Percentiles rank a stretch among this genome's conserved stretches.
phyloP scores from a whole-genome alignment of 2,329 filamentous ascomycete species.

The Parascedosporium putredinis region DNA sequence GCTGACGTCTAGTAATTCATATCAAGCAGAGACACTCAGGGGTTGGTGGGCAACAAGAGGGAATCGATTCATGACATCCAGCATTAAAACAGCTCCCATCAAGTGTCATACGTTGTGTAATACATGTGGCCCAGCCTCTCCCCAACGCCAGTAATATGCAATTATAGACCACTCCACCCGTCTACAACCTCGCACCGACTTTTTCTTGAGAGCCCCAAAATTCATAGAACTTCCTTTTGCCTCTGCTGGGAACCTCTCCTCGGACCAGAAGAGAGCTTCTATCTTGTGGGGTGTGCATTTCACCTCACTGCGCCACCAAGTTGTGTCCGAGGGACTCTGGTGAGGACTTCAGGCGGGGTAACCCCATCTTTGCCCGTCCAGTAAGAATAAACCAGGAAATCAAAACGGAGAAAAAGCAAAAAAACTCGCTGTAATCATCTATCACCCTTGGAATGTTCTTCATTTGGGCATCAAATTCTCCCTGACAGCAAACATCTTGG shows the following conservation, averaged over 20 bases:
- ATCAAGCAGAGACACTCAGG: background rate
- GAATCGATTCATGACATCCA: slow-evolving; percentile 2
- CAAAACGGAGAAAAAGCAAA: background rate
- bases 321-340: background rate
- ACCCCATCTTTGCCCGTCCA: background rate
- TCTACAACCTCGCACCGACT: background rate
- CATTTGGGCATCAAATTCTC: slow-evolving; percentile 53
- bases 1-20: too few species aligned
- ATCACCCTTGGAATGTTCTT: background rate
- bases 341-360: background rate
- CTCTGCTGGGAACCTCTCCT: background rate
- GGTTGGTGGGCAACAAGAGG: background rate
- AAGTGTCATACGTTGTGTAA: slow-evolving; percentile 4
- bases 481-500: slow-evolving; percentile 97
- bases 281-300: too few species aligned
- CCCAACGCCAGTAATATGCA: slow-evolving; percentile 3
- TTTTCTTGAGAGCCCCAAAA: background rate
- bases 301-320: too few species aligned
- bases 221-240: background rate
- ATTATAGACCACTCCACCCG: background rate
- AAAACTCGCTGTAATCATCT: background rate
- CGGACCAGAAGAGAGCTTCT: background rate
- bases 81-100: slow-evolving; percentile 3
- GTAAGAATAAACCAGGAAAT: background rate
- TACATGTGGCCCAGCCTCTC: slow-evolving; percentile 4